Conservation (phyloP, 352 stramenopile genomes). For the Phytopythium cucurbitacearum region DNA sequence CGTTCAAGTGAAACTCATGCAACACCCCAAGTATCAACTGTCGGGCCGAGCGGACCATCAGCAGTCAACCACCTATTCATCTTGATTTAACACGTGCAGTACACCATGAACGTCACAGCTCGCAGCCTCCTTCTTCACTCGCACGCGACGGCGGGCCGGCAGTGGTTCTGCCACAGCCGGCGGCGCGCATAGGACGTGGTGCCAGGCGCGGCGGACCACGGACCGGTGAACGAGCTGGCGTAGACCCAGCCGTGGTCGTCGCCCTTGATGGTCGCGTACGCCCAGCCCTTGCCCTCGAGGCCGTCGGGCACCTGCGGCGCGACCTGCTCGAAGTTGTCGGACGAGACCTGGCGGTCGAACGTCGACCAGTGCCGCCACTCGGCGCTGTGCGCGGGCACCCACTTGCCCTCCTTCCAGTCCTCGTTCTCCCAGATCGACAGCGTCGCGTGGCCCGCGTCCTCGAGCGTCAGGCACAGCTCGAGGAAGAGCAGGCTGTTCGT, state of each 20-base stretch:
- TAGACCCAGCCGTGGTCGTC: conserved; percentile 75
- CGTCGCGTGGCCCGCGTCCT: conserved; percentile 51
- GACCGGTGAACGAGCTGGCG: conserved; percentile 53
- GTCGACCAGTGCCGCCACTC: conserved; percentile 52
- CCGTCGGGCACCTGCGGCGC: conserved; percentile 46
- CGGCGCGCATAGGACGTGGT: conserved; percentile 38
- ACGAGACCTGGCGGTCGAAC: conserved; percentile 51
- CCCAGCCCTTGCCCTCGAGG: conserved; percentile 53
- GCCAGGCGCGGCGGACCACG: conserved; percentile 31
- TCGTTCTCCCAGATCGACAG: conserved; percentile 73
- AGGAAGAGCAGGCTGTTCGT: conserved; percentile 20
- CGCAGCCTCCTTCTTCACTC: conserved; percentile 16
- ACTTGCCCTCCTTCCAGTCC: conserved; percentile 33
- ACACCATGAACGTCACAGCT: neutral
- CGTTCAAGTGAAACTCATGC: conserved; percentile 6
- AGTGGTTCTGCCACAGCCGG: conserved; percentile 73
- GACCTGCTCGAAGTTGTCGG: conserved; percentile 62
- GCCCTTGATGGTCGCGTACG: conserved; percentile 58
- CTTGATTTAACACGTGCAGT: too few relatives aligned
- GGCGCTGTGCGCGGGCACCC: conserved; percentile 49
- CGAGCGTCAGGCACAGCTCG: conserved; percentile 41
- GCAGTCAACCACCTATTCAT: too few relatives aligned
- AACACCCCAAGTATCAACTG: neutral
- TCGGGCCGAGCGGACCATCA: too few relatives aligned
- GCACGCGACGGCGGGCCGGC: conserved; percentile 40